A percentile compares a stretch with the other conserved stretches of the same genome.
These are phyloP conservation scores for Fusarium sp. DNA, from an alignment of 2,329 filamentous ascomycete species.

Conservation along the genomic window DNA sequence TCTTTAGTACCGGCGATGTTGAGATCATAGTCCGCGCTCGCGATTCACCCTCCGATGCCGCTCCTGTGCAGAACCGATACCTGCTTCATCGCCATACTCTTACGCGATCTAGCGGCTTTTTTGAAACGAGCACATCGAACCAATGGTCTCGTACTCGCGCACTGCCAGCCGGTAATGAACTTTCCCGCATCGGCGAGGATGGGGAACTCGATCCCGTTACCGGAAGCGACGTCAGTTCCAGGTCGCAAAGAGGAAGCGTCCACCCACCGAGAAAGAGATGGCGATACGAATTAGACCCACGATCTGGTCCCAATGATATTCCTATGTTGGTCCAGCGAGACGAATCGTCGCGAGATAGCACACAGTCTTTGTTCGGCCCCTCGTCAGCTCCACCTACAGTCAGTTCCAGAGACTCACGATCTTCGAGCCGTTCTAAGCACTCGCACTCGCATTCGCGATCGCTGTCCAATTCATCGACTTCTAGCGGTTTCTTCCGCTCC, in stretches of 20 bases:
- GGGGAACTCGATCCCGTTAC: constrained; percentile 37
- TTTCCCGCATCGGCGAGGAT: constrained; percentile 67
- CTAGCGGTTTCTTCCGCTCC: constrained; percentile 79
- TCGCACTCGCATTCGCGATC: constrained; percentile 58
- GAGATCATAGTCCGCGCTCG: constrained; percentile 83
- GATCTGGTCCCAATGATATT: constrained; percentile 77
- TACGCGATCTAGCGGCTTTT: constrained; percentile 92
- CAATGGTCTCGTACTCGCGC: constrained; percentile 69
- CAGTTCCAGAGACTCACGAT: constrained; percentile 59
- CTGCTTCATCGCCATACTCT: constrained; percentile 89
- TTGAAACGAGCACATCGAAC: constrained; percentile 84
- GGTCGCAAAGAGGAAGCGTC: constrained; percentile 25
- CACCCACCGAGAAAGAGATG: constrained; percentile 68
- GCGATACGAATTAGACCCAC: constrained; percentile 89
- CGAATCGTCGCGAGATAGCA: constrained; percentile 44
- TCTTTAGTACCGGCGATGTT: constrained; percentile 94
- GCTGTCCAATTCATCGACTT: constrained; percentile 60
- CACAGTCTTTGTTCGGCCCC: constrained; percentile 51
- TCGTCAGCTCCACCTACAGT: constrained; percentile 36
- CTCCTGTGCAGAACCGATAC: constrained; percentile 76
- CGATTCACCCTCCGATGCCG: constrained; percentile 33
- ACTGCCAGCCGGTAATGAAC: constrained; percentile 55
- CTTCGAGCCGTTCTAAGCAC: constrained; percentile 39
- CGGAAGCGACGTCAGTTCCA: constrained; percentile 38
- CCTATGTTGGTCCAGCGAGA: constrained; percentile 91